Base-by-base conservation (phyloP, 257 asterid genomes). In the Primulina tabacum region DNA sequence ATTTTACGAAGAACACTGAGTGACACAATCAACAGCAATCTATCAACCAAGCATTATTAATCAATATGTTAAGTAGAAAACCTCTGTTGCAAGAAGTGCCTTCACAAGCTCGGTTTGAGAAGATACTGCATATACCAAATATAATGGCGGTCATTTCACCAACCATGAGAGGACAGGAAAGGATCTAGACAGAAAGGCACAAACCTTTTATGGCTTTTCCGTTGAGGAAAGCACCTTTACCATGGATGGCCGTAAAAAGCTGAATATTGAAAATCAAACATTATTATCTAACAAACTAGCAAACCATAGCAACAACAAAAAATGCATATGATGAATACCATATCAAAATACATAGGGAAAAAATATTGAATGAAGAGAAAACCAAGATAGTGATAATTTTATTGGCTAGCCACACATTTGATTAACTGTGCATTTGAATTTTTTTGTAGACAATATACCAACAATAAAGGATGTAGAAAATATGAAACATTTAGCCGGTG, bases 1-100 rank as follows among this genome's bases (percentile, higher is more conserved):
- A 50, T 16, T 14, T 50, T 50, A 16, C 21, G 16, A 50, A 50
- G 57, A 50, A 16, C 20, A 1, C 21, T 12, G 21, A 50, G 20
- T 50, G 57, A 50, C 18, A 17, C 57, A 12, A 17, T 6, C 8
- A 50, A 14, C 56, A 47, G 16, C 57, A 3, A 16, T 50, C 57
- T n/a, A 50, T 4, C 57, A 50, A 50, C 8, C 57, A 50, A 50
- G 21, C 17, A 55, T 9, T n/a, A 64, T 28, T 43, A 35, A 55
- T 56, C 11, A 68, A 47, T 47, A 64, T 40, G 62, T 60, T 69
- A 6, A 62, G 64, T 37, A 71, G 37, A 70, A 57, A 81, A 88
- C 97, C 96, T 85, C 97, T 30, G 97, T 87, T 60, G 82, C 89
- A 76, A 91, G 97, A 80, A 91, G 92, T 59, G 95, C 83, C 87